Percentiles rank a stretch among this genome's conserved stretches.
Evolutionary conservation across 1,284 basidiomycete genomes (phyloP).

Genomic region (Ganoderma lingzhi): DNA sequence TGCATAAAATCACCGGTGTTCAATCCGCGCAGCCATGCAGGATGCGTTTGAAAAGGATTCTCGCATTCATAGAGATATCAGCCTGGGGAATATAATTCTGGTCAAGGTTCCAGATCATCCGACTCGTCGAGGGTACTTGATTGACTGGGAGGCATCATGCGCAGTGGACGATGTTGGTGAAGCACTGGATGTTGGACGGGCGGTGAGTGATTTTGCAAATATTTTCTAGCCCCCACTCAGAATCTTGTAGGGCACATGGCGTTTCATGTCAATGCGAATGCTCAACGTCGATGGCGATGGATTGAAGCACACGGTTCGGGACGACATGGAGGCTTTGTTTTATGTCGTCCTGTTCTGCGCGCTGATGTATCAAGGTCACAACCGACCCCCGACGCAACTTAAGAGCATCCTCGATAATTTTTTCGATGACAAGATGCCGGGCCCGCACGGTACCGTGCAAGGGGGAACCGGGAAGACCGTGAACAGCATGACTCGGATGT

Average conservation of each 20-base stretch:
- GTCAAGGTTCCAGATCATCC: constrained; percentile 10
- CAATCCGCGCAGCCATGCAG: constrained; percentile 15
- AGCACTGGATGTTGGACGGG: background rate
- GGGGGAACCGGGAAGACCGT: background rate
- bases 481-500: background rate
- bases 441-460: background rate
- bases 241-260: constrained; percentile 14
- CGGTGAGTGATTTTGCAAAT: constrained; percentile 2
- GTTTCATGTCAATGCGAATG: constrained; percentile 9
- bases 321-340: constrained; percentile 21
- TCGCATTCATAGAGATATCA: constrained; percentile 24
- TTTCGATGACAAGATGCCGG: background rate
- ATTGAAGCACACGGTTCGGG: constrained; percentile 1
- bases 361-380: constrained; percentile 3
- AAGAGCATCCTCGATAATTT: background rate
- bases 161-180: constrained; percentile 8
- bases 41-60: constrained; percentile 11
- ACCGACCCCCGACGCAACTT: background rate
- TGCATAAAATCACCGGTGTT: background rate
- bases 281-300: background rate
- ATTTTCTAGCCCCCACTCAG: no score
- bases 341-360: constrained; percentile 17
- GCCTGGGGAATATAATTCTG: constrained; percentile 24
- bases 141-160: constrained; percentile 26
- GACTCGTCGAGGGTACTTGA: constrained; percentile 20